A percentile compares a stretch with the other conserved stretches of the same genome.
phyloP scores from a whole-genome alignment of 2,329 filamentous ascomycete species.

The Diaporthe sp. region DNA sequence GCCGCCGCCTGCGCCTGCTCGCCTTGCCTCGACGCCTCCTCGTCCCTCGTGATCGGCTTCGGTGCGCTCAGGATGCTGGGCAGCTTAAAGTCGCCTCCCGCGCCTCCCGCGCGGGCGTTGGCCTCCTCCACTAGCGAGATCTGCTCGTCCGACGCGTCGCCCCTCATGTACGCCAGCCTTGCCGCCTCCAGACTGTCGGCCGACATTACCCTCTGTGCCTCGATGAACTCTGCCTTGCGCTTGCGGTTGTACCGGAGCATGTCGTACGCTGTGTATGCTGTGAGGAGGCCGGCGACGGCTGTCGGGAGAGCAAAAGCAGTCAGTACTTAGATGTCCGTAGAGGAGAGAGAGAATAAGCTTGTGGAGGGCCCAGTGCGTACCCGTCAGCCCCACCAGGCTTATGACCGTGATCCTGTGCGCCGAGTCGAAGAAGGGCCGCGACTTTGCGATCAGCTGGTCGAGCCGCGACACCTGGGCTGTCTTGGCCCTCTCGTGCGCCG shows the following conservation, averaged over 20 bases:
- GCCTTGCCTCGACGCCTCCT: conserved; percentile 41
- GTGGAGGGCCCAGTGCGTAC: conserved; percentile 54
- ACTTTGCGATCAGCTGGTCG: conserved; percentile 63
- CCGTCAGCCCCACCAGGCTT: conserved; percentile 69
- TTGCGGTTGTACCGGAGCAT: conserved; percentile 74
- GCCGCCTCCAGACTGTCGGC: conserved; percentile 69
- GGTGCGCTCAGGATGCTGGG: conserved; percentile 66
- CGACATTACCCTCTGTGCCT: conserved; percentile 67
- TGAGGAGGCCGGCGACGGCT: conserved; percentile 70
- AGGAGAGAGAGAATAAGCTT: background rate
- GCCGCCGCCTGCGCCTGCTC: conserved; percentile 44
- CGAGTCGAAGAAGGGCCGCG: conserved; percentile 67
- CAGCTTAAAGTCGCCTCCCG: conserved; percentile 55
- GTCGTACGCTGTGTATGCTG: conserved; percentile 72
- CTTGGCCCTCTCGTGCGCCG: conserved; percentile 77
- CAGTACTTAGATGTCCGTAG: conserved; percentile 8
- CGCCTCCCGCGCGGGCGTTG: conserved; percentile 61
- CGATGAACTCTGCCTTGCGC: conserved; percentile 71
- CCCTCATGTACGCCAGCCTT: conserved; percentile 72
- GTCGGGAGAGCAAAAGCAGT: conserved; percentile 12
- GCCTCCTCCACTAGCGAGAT: conserved; percentile 70
- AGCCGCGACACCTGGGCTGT: conserved; percentile 68
- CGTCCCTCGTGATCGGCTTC: conserved; percentile 39
- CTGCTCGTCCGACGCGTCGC: conserved; percentile 69
- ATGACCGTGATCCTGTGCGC: conserved; percentile 69